Evolutionary conservation across 2,329 filamentous ascomycete genomes (phyloP).

Genomic region (Paradendryphiella salina): DNA sequence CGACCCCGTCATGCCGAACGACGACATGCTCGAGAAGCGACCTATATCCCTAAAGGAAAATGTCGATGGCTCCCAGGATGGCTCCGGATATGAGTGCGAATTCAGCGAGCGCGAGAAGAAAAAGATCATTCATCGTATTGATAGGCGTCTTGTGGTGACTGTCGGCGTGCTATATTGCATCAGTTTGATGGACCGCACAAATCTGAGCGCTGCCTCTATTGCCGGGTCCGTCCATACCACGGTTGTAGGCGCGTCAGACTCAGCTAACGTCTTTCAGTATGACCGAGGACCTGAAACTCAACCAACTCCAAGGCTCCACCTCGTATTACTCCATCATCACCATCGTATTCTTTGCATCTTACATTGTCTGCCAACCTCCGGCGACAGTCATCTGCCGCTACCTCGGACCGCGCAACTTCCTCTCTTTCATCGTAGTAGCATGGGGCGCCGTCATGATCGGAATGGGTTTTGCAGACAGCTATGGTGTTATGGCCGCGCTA

Average conservation of each 20-base stretch:
- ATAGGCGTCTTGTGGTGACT: conserved; percentile 57
- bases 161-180: conserved; percentile 69
- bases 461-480: conserved; percentile 48
- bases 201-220: conserved; percentile 72
- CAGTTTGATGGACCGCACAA: conserved; percentile 77
- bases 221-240: conserved; percentile 57
- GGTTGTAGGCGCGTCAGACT: conserved; percentile 1
- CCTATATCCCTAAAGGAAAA: conserved; percentile 29
- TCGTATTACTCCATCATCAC: conserved; percentile 62
- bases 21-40: conserved; percentile 32
- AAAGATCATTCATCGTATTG: conserved; percentile 69
- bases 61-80: conserved; percentile 28
- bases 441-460: conserved; percentile 53
- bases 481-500: conserved; percentile 43
- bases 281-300: conserved; percentile 44
- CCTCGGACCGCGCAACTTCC: conserved; percentile 47
- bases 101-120: conserved; percentile 66
- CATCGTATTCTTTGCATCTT: conserved; percentile 52
- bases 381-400: conserved; percentile 49
- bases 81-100: conserved; percentile 35
- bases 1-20: conserved; percentile 23
- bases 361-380: conserved; percentile 50
- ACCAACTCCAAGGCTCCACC: conserved; percentile 31
- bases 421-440: conserved; percentile 40
- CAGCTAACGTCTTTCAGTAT: conserved; percentile 44